Percentiles rank a stretch among this genome's conserved stretches.
phyloP scores from a whole-genome alignment of 257 asterid genomes.

The Penstemon barbatus region DNA sequence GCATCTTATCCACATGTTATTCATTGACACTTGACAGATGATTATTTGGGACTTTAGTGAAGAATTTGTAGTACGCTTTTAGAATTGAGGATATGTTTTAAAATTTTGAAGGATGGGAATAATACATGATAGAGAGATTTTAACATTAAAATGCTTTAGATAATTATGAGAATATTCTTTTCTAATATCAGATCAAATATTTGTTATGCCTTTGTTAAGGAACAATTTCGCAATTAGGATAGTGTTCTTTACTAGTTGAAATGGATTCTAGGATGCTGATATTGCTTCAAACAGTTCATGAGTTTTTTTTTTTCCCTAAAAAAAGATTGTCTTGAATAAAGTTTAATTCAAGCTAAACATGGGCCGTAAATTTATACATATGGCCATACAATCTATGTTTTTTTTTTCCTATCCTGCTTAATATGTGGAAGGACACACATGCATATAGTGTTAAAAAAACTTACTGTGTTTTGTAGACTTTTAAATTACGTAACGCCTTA shows the following conservation, averaged over 20 bases:
- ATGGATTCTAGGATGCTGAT: neutral
- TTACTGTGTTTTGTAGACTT: neutral
- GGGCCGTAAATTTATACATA: too few species aligned
- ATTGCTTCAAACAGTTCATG: neutral
- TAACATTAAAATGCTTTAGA: slow-evolving; percentile 13
- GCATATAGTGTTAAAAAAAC: too few species aligned
- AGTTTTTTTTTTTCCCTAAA: neutral
- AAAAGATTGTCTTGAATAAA: neutral
- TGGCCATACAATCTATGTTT: neutral
- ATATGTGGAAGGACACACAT: neutral
- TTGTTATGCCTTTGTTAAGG: slow-evolving; percentile 3
- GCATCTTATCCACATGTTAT: neutral
- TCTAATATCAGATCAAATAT: slow-evolving; percentile 12
- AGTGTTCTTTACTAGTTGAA: slow-evolving; percentile 31
- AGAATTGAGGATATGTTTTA: slow-evolving; percentile 17
- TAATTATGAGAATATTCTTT: slow-evolving; percentile 18
- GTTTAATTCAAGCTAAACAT: neutral
- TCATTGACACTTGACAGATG: neutral
- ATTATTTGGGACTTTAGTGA: too few species aligned
- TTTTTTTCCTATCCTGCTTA: neutral
- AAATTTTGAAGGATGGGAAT: slow-evolving; percentile 20
- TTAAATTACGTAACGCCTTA: neutral
- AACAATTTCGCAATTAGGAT: slow-evolving; percentile 18
- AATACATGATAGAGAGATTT: slow-evolving; percentile 5
- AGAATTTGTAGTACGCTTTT: neutral